A percentile compares a stretch with the other conserved stretches of the same genome.
Conservation (phyloP, 345 rosid genomes). For the Salix udensis region DNA sequence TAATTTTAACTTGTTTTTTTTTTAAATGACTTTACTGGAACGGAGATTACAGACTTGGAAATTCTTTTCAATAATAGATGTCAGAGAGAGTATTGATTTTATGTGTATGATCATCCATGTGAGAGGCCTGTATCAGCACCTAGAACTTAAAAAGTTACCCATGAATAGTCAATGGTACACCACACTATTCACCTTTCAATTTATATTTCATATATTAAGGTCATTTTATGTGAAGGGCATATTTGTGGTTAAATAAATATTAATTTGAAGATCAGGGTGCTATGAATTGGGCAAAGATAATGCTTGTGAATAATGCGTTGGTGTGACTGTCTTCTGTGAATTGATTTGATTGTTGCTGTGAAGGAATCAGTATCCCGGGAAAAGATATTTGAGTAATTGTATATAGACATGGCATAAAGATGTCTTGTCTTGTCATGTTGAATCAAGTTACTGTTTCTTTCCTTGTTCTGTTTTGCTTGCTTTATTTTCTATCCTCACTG, state of each 20-base stretch:
- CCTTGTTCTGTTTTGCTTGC: conserved; percentile 13
- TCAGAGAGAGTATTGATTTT: neutral
- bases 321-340: neutral
- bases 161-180: neutral
- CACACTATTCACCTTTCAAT: neutral
- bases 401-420: conserved; percentile 28
- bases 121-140: neutral
- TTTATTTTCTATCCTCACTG: neutral
- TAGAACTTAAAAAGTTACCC: neutral
- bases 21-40: neutral
- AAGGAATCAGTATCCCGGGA: conserved; percentile 31
- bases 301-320: neutral
- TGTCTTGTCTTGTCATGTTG: conserved; percentile 46
- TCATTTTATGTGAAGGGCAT: neutral
- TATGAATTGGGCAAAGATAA: neutral
- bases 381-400: conserved; percentile 20
- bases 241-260: neutral
- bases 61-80: neutral
- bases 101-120: neutral
- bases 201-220: neutral
- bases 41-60: neutral
- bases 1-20: neutral
- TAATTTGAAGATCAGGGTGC: neutral
- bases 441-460: conserved; percentile 40
- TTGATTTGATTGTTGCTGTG: conserved; percentile 36